These are phyloP conservation scores for Rhodosporidiobolus odoratus DNA, from an alignment of 768 basidiomycete species.

Conservation along the genomic window DNA sequence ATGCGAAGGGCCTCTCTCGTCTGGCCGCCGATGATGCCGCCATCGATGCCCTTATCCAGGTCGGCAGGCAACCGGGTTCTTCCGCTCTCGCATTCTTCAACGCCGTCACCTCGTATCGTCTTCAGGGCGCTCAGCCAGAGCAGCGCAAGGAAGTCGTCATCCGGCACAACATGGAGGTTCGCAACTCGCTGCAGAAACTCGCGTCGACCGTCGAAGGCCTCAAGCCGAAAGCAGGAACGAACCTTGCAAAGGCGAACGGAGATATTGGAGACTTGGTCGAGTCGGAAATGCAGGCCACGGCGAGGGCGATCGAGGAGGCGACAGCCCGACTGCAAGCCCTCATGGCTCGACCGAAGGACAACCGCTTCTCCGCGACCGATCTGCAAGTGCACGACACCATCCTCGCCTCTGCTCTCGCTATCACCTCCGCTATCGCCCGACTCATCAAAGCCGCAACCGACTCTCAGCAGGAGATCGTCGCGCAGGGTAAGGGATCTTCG, in stretches of 20 bases:
- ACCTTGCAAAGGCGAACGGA: conserved; percentile 71
- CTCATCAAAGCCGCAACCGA: conserved; percentile 95
- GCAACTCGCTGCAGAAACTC: conserved; percentile 72
- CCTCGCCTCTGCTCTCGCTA: conserved; percentile 83
- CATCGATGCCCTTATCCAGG: conserved; percentile 76
- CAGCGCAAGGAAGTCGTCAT: conserved; percentile 81
- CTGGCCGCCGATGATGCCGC: conserved; percentile 85
- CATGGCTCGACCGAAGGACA: conserved; percentile 83
- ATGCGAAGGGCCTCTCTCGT: conserved; percentile 91
- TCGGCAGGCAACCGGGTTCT: conserved; percentile 82
- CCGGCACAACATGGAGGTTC: conserved; percentile 80
- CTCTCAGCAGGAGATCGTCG: conserved; percentile 96
- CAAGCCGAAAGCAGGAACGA: conserved; percentile 73
- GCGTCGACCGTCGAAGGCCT: conserved; percentile 81
- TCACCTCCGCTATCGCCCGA: conserved; percentile 88
- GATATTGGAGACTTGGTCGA: conserved; percentile 95
- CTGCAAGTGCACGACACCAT: conserved; percentile 98
- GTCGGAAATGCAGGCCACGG: conserved; percentile 90
- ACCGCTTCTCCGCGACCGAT: conserved; percentile 82
- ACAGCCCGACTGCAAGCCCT: conserved; percentile 83
- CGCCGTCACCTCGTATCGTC: conserved; percentile 90
- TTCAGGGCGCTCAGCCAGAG: conserved; percentile 63
- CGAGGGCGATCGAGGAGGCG: conserved; percentile 85
- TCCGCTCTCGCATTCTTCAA: conserved; percentile 86
- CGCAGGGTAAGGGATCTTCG: conserved; percentile 87